Conservation (phyloP, 495 filamentous ascomycete species). For the Neurospora sp. region DNA sequence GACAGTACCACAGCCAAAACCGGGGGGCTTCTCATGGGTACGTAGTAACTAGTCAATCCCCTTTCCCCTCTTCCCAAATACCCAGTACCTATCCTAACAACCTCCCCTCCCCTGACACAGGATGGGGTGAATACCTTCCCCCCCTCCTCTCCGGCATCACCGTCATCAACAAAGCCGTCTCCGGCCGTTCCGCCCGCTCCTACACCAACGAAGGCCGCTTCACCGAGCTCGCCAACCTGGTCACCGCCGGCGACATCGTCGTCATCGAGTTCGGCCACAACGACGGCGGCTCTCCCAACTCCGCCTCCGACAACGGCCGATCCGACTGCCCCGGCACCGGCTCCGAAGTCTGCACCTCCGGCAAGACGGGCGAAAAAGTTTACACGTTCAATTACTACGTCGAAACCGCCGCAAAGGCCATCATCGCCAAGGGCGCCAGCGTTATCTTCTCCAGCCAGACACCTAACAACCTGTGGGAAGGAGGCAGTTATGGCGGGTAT, state of each 20-base stretch:
- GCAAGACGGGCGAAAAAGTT: conserved; percentile 42
- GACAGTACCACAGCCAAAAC: conserved; percentile 48
- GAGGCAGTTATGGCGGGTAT: conserved; percentile 33
- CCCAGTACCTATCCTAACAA: no score
- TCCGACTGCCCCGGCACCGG: conserved; percentile 47
- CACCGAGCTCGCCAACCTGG: conserved; percentile 36
- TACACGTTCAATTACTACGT: conserved; percentile 42
- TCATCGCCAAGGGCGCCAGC: conserved; percentile 50
- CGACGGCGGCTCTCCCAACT: conserved; percentile 48
- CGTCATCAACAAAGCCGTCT: conserved; percentile 49
- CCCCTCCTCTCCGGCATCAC: conserved; percentile 33
- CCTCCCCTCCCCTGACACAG: conserved; percentile 9
- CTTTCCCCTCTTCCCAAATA: no score
- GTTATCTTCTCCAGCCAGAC: conserved; percentile 55
- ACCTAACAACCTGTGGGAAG: conserved; percentile 54
- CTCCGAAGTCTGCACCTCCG: conserved; percentile 41
- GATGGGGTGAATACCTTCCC: conserved; percentile 51
- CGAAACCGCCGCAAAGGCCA: conserved; percentile 37
- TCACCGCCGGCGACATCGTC: conserved; percentile 45
- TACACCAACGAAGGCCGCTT: conserved; percentile 54
- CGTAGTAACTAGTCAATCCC: no score
- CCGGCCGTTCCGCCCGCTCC: conserved; percentile 49
- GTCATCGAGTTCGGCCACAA: conserved; percentile 60
- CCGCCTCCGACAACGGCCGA: conserved; percentile 47
- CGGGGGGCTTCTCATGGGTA: conserved; percentile 7